Evolutionary conservation across 2,329 filamentous ascomycete species (phyloP).

Genomic region (Basipetospora chlamydospora): DNA sequence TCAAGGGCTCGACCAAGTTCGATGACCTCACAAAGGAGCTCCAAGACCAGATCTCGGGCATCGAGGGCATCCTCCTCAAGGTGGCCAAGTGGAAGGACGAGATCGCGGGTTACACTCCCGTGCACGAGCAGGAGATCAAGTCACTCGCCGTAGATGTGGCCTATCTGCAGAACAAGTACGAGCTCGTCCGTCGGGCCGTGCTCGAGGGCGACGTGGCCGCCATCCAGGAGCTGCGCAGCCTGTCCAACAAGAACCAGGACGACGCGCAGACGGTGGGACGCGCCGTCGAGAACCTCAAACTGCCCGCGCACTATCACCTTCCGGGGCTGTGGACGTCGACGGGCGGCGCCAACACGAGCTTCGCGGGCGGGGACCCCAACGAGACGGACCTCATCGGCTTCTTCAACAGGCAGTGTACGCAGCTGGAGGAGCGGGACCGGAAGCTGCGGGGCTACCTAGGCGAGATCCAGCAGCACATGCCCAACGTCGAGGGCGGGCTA

Average conservation of each 20-base stretch:
- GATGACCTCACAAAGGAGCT: constrained; percentile 75
- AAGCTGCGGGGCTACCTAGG: constrained; percentile 28
- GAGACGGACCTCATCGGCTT: constrained; percentile 29
- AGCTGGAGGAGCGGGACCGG: constrained; percentile 27
- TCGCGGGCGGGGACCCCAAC: constrained; percentile 20
- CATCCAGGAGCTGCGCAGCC: constrained; percentile 47
- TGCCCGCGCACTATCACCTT: constrained; percentile 45
- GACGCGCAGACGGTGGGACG: constrained; percentile 60
- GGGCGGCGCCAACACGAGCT: constrained; percentile 17
- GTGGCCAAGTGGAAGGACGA: constrained; percentile 69
- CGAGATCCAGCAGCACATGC: constrained; percentile 32
- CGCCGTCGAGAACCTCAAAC: constrained; percentile 58
- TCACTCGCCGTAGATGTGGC: constrained; percentile 31
- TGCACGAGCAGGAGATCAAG: constrained; percentile 33
- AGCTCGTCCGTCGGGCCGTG: constrained; percentile 25
- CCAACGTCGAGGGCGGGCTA: constrained; percentile 29
- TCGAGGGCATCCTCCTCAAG: constrained; percentile 67
- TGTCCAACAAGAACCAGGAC: constrained; percentile 46
- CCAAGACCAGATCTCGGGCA: constrained; percentile 59
- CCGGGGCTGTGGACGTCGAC: constrained; percentile 24
- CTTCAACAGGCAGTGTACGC: constrained; percentile 28
- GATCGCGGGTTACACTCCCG: constrained; percentile 52
- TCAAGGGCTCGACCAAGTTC: constrained; percentile 81
- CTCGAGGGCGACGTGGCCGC: constrained; percentile 44
- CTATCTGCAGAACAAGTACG: constrained; percentile 35